Conservation (phyloP, 768 basidiomycete genomes). For the Cystofilobasidium capitatum region DNA sequence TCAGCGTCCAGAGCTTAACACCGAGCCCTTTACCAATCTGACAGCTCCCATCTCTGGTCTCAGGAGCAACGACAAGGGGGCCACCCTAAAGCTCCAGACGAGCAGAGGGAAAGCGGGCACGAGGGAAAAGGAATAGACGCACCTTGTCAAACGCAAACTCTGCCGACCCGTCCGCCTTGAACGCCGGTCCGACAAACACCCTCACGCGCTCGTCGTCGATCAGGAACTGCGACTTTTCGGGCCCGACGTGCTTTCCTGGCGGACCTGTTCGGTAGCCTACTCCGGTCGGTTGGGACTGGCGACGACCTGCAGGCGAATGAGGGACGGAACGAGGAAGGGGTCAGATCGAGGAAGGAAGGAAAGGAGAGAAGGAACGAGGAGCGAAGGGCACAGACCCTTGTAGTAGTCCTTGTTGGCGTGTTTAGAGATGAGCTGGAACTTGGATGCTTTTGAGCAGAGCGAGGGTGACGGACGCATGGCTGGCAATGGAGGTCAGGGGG, state of each 20-base stretch:
- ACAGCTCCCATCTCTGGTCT: too few species aligned
- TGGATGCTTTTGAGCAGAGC: constrained; percentile 71
- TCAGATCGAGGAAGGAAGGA: neutral
- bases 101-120: too few species aligned
- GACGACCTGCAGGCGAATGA: constrained; percentile 50
- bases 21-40: too few species aligned
- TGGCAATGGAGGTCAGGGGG: neutral
- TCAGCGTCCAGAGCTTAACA: too few species aligned
- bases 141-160: constrained; percentile 8
- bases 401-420: constrained; percentile 91
- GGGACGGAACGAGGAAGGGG: neutral
- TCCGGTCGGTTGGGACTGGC: constrained; percentile 65
- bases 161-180: constrained; percentile 1
- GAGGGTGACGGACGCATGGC: constrained; percentile 60
- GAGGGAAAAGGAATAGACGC: neutral
- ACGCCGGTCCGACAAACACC: constrained; percentile 64
- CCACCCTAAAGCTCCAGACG: too few species aligned
- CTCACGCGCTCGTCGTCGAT: constrained; percentile 73
- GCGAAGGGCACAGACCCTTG: constrained; percentile 54
- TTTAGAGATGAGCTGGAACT: constrained; percentile 73
- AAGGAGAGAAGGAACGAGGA: neutral
- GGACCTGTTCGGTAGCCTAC: constrained; percentile 80
- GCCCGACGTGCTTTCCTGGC: constrained; percentile 70
- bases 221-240: constrained; percentile 64
- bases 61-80: too few species aligned